Percentiles rank a stretch among this genome's conserved stretches.
These are phyloP conservation scores for Coniochaeta sp. DNA, from an alignment of 2,329 filamentous ascomycete genomes.

Conservation along the genomic window DNA sequence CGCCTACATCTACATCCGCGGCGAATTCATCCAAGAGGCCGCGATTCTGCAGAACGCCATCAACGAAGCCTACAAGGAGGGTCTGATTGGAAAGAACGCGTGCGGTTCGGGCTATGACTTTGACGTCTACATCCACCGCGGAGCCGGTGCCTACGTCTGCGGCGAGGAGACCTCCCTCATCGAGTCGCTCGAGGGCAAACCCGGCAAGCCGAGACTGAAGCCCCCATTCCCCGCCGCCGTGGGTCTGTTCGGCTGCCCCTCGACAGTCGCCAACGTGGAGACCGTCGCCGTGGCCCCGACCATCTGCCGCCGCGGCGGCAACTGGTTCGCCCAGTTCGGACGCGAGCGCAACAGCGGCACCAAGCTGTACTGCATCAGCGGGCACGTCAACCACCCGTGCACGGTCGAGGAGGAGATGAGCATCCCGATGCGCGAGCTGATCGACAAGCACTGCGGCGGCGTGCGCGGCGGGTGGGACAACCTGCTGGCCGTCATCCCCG, in stretches of 20 bases:
- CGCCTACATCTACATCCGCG: slow-evolving; percentile 98
- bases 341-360: slow-evolving; percentile 95
- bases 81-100: slow-evolving; percentile 95
- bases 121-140: slow-evolving; percentile 92
- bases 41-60: slow-evolving; percentile 90
- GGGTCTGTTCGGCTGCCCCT: slow-evolving; percentile 95
- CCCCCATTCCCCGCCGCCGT: slow-evolving; percentile 96
- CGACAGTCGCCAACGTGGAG: slow-evolving; percentile 97
- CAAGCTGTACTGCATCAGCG: slow-evolving; percentile 97
- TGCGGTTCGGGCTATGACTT: slow-evolving; percentile 97
- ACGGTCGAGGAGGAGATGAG: slow-evolving; percentile 99
- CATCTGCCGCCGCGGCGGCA: slow-evolving; percentile 85
- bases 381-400: slow-evolving; percentile 96
- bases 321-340: slow-evolving; percentile 90
- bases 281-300: slow-evolving; percentile 93
- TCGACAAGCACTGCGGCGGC: slow-evolving; percentile 97
- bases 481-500: slow-evolving; percentile 87
- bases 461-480: slow-evolving; percentile 98
- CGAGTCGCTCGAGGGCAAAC: slow-evolving; percentile 96
- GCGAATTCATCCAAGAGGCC: slow-evolving; percentile 95
- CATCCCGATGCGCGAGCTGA: slow-evolving; percentile 89
- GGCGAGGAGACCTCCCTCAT: slow-evolving; percentile 98
- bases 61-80: slow-evolving; percentile 93
- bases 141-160: slow-evolving; percentile 95
- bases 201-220: slow-evolving; percentile 97